Percentiles rank a stretch among this genome's conserved stretches.
Conservation (phyloP, 257 asterid species). For the Nicotiana knightiana region DNA sequence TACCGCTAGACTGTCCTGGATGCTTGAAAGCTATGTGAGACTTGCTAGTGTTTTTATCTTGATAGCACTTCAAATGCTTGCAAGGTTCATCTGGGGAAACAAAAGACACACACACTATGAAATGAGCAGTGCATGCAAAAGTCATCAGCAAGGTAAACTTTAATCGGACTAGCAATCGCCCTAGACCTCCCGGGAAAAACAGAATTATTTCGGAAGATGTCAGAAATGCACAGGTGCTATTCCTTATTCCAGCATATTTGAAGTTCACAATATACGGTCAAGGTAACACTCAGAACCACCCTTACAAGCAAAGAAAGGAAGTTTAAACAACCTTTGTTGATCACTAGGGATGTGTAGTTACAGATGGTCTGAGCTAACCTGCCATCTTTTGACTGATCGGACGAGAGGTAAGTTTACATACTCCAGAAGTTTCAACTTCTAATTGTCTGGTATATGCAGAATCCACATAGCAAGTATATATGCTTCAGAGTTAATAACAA, state of each 20-base stretch:
- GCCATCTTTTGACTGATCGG: neutral
- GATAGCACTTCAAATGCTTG: constrained; percentile 79
- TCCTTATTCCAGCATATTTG: neutral
- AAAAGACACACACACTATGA: neutral
- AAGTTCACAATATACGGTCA: neutral
- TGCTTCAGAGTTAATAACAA: neutral
- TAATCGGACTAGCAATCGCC: neutral
- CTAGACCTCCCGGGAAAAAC: neutral
- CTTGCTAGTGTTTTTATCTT: constrained; percentile 82
- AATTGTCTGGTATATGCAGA: constrained; percentile 1
- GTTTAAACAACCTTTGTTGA: neutral
- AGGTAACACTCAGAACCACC: neutral
- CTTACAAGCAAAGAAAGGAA: neutral
- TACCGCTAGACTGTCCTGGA: neutral
- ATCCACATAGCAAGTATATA: neutral
- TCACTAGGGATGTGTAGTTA: neutral
- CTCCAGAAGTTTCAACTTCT: neutral
- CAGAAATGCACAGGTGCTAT: neutral
- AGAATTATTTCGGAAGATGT: neutral
- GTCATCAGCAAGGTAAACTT: neutral
- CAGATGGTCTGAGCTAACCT: neutral
- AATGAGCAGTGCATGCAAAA: neutral
- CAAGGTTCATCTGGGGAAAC: constrained; percentile 70
- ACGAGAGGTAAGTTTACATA: neutral
- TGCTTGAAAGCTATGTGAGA: constrained; percentile 48